phyloP scores from a whole-genome alignment of 179 eudicot genomes.

The Monotropa hypopitys region DNA sequence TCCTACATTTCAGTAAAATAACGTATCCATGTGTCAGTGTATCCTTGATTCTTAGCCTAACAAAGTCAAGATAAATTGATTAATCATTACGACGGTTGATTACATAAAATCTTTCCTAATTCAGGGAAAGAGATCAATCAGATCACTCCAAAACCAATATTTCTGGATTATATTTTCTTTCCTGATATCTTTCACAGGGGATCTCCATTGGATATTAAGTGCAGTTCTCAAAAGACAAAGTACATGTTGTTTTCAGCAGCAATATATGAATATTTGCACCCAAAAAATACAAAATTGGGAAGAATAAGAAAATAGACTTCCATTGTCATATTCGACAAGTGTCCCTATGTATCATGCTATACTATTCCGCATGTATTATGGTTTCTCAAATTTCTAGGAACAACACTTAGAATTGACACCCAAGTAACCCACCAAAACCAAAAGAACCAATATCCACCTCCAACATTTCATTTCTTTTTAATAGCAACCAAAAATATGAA shows the following conservation, averaged over 20 bases:
- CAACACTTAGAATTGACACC: background rate
- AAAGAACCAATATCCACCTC: background rate
- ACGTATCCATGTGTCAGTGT: too few relatives aligned
- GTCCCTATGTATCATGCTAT: background rate
- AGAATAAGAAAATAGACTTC: background rate
- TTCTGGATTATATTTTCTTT: background rate
- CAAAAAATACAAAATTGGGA: background rate
- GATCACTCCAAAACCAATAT: background rate
- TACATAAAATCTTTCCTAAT: background rate
- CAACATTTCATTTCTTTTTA: background rate
- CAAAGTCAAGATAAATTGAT: too few relatives aligned
- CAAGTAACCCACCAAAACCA: background rate
- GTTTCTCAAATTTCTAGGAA: too few relatives aligned
- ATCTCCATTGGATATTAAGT: background rate
- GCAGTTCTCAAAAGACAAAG: background rate
- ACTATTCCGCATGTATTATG: too few relatives aligned
- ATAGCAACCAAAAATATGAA: too few relatives aligned
- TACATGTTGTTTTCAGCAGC: background rate
- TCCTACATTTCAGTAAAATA: too few relatives aligned
- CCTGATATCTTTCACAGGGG: background rate
- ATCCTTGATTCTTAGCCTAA: too few relatives aligned
- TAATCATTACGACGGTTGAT: background rate
- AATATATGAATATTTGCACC: background rate
- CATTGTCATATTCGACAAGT: background rate
- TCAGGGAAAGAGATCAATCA: background rate